Base-by-base conservation (phyloP, 2,329 filamentous ascomycete genomes). In the Allantophomopsis lycopodina region DNA sequence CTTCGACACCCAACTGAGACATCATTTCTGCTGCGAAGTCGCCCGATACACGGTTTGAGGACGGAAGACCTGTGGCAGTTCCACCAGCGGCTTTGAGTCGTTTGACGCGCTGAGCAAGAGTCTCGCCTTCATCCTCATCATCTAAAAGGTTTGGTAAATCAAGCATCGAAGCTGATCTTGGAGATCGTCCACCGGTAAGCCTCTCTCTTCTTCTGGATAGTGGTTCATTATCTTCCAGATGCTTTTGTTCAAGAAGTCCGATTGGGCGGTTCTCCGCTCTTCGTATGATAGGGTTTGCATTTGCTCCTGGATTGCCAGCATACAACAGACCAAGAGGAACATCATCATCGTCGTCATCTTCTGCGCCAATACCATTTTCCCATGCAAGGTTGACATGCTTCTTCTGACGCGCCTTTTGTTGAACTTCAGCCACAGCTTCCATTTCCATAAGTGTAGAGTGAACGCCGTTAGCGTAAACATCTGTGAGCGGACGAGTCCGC, bases 181-280 rank as follows among this genome's bases (percentile, higher is more conserved):
- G 44, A 36, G 37, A 35, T 13, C 28, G n/a, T 30, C 38, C 11
- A 12, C 54, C 54, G 23, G 48, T 47, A 4, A 58, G 39, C 35
- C 55, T 42, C 23, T 55, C 51, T 43, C 54, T 43, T 38, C 55
- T 49, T 17, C 45, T 42, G 37, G 50, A 54, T 3, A 58, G 50
- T 0, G 91, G 88, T 56, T 96, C 91, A 40, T 87, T 91, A 52
- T 98, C 91, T 56, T 98, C 91, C 47, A 91, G 63, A 43, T 93
- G 81, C 36, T 85, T 77, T 50, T 76, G 77, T 54, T 93, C 83
- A 66, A 91, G 79, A 41, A 91, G 59, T 4, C 84, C 84, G 5
- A 86, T 57, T 0, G 83, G 83, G 10, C 76, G 61, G 59, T 77
- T 69, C 46, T 78, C 52, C 60, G 73, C 69, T 42, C 67, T 18